These are phyloP conservation scores for Suillus ampliporus DNA, from an alignment of 768 basidiomycete species.

Conservation along the genomic window DNA sequence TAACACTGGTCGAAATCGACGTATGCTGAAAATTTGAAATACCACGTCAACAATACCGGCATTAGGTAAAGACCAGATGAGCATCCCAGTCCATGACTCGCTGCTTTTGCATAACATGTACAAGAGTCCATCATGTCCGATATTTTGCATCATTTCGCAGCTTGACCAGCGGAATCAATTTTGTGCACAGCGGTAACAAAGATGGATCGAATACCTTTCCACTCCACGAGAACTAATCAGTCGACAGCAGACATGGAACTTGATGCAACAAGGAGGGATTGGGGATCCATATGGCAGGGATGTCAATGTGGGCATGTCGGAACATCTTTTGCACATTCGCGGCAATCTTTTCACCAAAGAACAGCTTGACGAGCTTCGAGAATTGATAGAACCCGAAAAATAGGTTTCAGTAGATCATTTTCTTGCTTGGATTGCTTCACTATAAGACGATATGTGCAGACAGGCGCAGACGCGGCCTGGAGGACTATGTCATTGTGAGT, in stretches of 20 bases:
- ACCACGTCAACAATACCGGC: background rate
- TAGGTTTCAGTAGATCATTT: slow-evolving; percentile 39
- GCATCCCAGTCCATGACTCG: background rate
- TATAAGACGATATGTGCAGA: slow-evolving; percentile 34
- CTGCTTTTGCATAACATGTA: background rate
- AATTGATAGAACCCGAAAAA: slow-evolving; percentile 35
- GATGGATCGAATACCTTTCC: slow-evolving; percentile 23
- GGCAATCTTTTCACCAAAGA: slow-evolving; percentile 30
- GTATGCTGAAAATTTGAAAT: too few relatives aligned
- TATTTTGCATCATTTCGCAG: background rate
- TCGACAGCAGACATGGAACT: slow-evolving; percentile 22
- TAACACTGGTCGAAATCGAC: background rate
- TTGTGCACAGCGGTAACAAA: slow-evolving; percentile 27
- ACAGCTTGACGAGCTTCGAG: slow-evolving; percentile 22
- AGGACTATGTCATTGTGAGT: too few relatives aligned
- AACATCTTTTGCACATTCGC: slow-evolving; percentile 22
- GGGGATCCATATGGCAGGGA: background rate
- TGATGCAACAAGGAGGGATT: slow-evolving; percentile 11
- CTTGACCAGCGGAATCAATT: background rate
- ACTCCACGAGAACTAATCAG: slow-evolving; percentile 29
- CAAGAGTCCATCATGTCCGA: background rate
- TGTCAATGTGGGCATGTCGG: slow-evolving; percentile 14
- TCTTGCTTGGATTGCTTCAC: slow-evolving; percentile 40
- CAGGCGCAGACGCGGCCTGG: slow-evolving; percentile 26
- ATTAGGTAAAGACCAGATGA: background rate